phyloP scores from a whole-genome alignment of 2,329 filamentous ascomycete species.

The Microdochium paspali region DNA sequence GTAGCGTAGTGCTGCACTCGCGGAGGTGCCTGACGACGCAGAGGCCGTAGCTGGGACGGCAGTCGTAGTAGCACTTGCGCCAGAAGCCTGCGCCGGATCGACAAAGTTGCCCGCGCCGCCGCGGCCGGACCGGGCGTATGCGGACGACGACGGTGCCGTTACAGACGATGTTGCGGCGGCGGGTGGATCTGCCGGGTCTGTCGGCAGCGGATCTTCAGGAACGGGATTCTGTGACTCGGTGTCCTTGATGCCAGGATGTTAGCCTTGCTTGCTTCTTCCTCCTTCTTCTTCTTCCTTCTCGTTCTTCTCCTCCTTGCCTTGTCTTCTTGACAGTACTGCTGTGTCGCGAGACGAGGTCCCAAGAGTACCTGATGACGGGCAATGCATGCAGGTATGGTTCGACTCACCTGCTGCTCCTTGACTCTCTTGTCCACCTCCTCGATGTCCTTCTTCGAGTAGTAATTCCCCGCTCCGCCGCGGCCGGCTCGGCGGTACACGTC shows the following conservation, averaged over 20 bases:
- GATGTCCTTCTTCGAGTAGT: conserved; percentile 40
- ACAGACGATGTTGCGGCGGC: conserved; percentile 9
- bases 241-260: too few relatives aligned
- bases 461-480: conserved; percentile 57
- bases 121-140: conserved; percentile 38
- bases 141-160: conserved; percentile 6
- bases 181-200: conserved; percentile 10
- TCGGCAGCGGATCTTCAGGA: conserved; percentile 20
- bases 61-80: conserved; percentile 20
- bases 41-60: conserved; percentile 2
- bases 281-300: too few relatives aligned
- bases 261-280: too few relatives aligned
- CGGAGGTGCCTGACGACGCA: not conserved
- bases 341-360: too few relatives aligned
- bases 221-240: conserved; percentile 20
- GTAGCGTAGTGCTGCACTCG: conserved; percentile 7
- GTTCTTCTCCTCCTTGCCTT: too few relatives aligned
- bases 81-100: conserved; percentile 23
- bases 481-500: conserved; percentile 42
- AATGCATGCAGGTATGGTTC: conserved; percentile 7
- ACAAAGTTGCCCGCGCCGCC: conserved; percentile 55
- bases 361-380: conserved; percentile 8
- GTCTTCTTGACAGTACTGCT: too few relatives aligned
- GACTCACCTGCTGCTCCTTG: conserved; percentile 5
- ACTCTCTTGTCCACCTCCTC: conserved; percentile 29